Conservation (phyloP, 1,139 yeast genomes). For the Yarrowia galli region DNA sequence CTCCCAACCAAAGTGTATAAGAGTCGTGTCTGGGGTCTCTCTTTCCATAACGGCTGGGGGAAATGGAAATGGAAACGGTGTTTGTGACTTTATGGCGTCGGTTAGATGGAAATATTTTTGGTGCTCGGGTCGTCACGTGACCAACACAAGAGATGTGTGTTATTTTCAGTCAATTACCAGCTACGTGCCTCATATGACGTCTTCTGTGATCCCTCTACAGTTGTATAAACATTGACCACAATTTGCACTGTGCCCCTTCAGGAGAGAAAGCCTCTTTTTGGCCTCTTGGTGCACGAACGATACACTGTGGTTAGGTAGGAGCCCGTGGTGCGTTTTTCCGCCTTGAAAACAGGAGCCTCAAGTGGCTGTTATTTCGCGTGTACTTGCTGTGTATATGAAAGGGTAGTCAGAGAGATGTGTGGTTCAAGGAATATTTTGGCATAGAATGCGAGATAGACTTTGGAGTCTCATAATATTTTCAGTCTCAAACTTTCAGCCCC, state of each 20-base stretch:
- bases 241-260: slow-evolving; percentile 2
- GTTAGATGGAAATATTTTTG: not conserved
- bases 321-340: slow-evolving; percentile 18
- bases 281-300: not conserved
- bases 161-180: not conserved
- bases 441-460: not conserved
- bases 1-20: not conserved
- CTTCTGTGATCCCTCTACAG: too few species aligned
- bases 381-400: too few species aligned
- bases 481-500: slow-evolving; percentile 10
- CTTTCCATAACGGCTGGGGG: not conserved
- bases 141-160: not conserved
- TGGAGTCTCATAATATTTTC: not conserved
- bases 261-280: slow-evolving; percentile 16
- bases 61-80: too few species aligned
- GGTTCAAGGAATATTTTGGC: not conserved
- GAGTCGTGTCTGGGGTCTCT: slow-evolving; percentile 3
- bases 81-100: not conserved
- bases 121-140: not conserved
- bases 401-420: not conserved
- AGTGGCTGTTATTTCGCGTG: not conserved
- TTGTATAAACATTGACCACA: not conserved
- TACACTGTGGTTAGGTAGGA: too few species aligned
- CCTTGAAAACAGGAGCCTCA: not conserved
- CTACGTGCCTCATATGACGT: not conserved